These are phyloP conservation scores for Paraphoma chrysanthemicola DNA, from an alignment of 2,329 filamentous ascomycete genomes.

Conservation along the genomic window DNA sequence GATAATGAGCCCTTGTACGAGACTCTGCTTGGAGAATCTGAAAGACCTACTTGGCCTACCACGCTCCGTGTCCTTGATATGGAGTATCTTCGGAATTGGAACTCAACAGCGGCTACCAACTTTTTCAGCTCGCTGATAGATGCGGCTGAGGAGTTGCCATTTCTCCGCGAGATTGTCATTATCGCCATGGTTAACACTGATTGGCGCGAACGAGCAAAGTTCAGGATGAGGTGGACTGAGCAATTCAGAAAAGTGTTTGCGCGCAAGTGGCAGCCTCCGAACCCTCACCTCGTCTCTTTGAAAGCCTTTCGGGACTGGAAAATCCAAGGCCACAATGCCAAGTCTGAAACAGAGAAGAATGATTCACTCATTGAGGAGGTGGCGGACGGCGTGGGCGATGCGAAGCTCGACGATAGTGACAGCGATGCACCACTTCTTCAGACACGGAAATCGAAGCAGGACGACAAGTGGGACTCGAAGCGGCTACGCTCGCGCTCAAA, in stretches of 20 bases:
- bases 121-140: conserved; percentile 83
- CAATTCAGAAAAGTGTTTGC: conserved; percentile 73
- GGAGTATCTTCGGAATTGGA: conserved; percentile 78
- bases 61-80: conserved; percentile 76
- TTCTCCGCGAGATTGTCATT: conserved; percentile 74
- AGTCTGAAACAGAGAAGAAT: conserved; percentile 6
- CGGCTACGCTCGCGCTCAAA: conserved; percentile 40
- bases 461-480: conserved; percentile 38
- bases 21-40: conserved; percentile 64
- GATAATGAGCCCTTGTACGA: conserved; percentile 80
- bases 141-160: conserved; percentile 68
- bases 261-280: conserved; percentile 55
- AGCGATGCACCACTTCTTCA: conserved; percentile 37
- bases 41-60: conserved; percentile 80
- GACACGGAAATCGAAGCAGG: conserved; percentile 19
- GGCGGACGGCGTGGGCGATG: not conserved
- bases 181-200: conserved; percentile 74
- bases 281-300: conserved; percentile 50
- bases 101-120: conserved; percentile 70
- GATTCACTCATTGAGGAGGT: conserved; percentile 33
- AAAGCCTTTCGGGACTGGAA: conserved; percentile 53
- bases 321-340: conserved; percentile 5
- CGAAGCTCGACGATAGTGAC: conserved; percentile 23
- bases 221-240: conserved; percentile 79
- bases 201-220: conserved; percentile 82